phyloP scores from a whole-genome alignment of 495 filamentous ascomycete genomes.

The Aspergillus steynii region DNA sequence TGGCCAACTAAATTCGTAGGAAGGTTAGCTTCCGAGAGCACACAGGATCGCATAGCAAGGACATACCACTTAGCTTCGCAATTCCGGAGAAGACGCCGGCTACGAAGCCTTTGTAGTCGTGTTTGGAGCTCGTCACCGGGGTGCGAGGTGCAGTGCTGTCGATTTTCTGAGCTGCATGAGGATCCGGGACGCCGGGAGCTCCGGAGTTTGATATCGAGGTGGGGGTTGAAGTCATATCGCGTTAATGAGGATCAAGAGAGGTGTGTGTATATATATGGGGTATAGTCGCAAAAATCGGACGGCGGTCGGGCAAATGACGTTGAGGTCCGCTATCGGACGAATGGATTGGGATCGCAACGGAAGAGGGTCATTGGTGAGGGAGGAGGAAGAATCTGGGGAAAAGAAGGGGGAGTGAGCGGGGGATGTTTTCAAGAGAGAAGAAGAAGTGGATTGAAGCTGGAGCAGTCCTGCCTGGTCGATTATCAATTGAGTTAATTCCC shows the following conservation, averaged over 20 bases:
- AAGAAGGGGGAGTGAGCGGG: neutral
- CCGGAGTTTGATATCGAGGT: constrained; percentile 21
- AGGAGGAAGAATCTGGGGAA: neutral
- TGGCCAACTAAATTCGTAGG: constrained; percentile 55
- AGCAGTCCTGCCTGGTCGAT: neutral
- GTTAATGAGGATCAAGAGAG: neutral
- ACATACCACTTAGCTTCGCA: constrained; percentile 80
- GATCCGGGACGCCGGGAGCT: constrained; percentile 18
- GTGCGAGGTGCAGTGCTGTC: neutral
- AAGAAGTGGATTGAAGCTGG: neutral
- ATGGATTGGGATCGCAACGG: neutral
- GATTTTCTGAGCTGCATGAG: constrained; percentile 10
- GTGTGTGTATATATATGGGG: neutral
- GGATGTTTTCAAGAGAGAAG: neutral
- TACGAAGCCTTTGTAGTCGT: constrained; percentile 87
- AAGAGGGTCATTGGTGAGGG: constrained; percentile 5
- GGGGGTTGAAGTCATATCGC: constrained; percentile 31
- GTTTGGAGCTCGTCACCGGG: constrained; percentile 22
- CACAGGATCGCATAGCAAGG: neutral
- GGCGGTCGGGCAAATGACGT: neutral
- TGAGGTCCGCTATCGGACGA: constrained; percentile 19
- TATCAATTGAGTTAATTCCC: neutral
- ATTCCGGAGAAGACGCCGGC: constrained; percentile 92
- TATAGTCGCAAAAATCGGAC: neutral
- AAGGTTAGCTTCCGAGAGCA: constrained; percentile 16